Conservation (phyloP, 331 rosid genomes). For the Cydonia oblonga region DNA sequence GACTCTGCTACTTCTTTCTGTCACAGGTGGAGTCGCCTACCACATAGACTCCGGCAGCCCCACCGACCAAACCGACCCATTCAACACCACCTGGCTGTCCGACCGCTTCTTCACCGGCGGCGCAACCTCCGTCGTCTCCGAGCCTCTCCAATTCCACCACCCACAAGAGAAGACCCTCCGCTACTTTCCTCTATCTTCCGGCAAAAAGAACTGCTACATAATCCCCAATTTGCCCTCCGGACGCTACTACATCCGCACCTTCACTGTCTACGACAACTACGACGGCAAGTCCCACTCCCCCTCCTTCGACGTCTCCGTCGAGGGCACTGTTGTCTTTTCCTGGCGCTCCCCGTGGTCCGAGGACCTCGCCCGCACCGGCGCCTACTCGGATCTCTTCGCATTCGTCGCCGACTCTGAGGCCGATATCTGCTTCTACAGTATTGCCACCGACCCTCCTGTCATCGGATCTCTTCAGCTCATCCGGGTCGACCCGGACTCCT, state of each 20-base stretch:
- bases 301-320: slow-evolving; percentile 73
- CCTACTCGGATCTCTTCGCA: slow-evolving; percentile 73
- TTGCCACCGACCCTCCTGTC: slow-evolving; percentile 86
- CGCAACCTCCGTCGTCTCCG: slow-evolving; percentile 49
- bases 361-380: slow-evolving; percentile 48
- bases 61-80: slow-evolving; percentile 48
- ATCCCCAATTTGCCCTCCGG: slow-evolving; percentile 46
- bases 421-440: slow-evolving; percentile 71
- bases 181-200: slow-evolving; percentile 62
- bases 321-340: slow-evolving; percentile 68
- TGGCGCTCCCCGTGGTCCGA: slow-evolving; percentile 91
- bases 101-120: slow-evolving; percentile 91
- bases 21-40: slow-evolving; percentile 48
- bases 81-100: slow-evolving; percentile 59
- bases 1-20: neutral
- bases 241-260: slow-evolving; percentile 70
- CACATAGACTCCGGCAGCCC: slow-evolving; percentile 75
- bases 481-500: slow-evolving; percentile 54
- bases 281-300: slow-evolving; percentile 86
- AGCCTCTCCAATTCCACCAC: slow-evolving; percentile 60
- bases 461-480: slow-evolving; percentile 62
- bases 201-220: slow-evolving; percentile 84
- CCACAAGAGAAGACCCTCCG: slow-evolving; percentile 81
- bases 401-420: slow-evolving; percentile 41
- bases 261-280: slow-evolving; percentile 88